These are phyloP conservation scores for Mastigamoeba balamuthi DNA, from an alignment of 78 protist species.

Conservation along the genomic window DNA sequence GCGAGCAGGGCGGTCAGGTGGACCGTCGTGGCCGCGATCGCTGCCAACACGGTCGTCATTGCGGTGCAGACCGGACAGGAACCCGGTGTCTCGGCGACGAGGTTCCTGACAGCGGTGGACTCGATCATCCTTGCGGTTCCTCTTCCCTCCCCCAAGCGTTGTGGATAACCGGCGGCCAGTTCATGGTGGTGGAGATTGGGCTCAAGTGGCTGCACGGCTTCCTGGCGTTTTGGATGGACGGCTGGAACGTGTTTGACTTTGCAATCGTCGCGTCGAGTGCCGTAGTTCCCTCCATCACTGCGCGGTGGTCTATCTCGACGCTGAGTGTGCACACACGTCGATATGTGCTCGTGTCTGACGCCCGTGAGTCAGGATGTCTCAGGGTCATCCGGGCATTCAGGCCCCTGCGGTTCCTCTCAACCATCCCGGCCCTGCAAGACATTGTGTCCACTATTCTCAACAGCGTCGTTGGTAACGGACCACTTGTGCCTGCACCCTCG, in stretches of 20 bases:
- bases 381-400: background rate
- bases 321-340: no score
- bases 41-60: background rate
- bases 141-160: no score
- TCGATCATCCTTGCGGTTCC: no score
- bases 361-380: no score
- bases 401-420: background rate
- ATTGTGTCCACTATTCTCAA: background rate
- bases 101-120: no score
- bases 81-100: no score
- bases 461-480: background rate
- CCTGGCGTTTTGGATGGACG: background rate
- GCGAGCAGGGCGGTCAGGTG: background rate
- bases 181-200: background rate
- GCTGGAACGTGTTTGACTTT: conserved; percentile 12
- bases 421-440: background rate
- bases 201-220: background rate
- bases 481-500: no score
- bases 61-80: background rate
- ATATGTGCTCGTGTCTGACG: no score
- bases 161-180: no score
- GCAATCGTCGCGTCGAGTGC: background rate
- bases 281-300: background rate
- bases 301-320: no score
- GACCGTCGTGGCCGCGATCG: background rate